Conservation (phyloP, 2,329 filamentous ascomycete genomes). For the Biscogniauxia mediterranea region DNA sequence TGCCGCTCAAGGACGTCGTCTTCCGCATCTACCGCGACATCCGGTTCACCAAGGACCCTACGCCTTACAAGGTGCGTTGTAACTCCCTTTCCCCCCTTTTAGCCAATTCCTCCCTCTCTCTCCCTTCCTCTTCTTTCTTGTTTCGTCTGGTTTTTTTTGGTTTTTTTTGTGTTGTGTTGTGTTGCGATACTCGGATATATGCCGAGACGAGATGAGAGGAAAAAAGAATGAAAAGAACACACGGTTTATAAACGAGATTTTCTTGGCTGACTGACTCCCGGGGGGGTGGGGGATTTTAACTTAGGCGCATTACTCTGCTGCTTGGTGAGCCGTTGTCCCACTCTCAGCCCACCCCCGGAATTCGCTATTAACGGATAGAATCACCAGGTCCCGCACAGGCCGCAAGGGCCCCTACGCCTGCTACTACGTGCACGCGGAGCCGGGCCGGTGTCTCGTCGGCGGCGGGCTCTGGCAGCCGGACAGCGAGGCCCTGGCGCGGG, state of each 20-base stretch:
- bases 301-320: constrained; percentile 68
- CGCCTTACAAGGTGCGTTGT: constrained; percentile 75
- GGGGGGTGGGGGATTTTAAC: too few relatives aligned
- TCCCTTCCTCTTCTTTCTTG: too few relatives aligned
- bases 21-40: constrained; percentile 88
- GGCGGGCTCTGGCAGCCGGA: constrained; percentile 83
- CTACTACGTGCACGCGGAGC: constrained; percentile 85
- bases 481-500: constrained; percentile 57
- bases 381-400: constrained; percentile 70
- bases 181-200: too few relatives aligned
- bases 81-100: too few relatives aligned
- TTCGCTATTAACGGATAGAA: too few relatives aligned
- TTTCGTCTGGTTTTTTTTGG: too few relatives aligned
- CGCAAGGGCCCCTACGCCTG: constrained; percentile 83
- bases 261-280: too few relatives aligned
- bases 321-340: constrained; percentile 55
- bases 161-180: constrained; percentile 4
- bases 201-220: too few relatives aligned
- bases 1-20: constrained; percentile 81
- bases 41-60: constrained; percentile 79
- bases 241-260: background rate
- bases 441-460: constrained; percentile 69
- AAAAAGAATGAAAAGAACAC: background rate
- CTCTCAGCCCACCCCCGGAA: background rate
- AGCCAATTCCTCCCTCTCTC: too few relatives aligned